Percentiles rank a stretch among this genome's conserved stretches.
Conservation (phyloP, 352 stramenopile species). For the Pythium myriotylum region DNA sequence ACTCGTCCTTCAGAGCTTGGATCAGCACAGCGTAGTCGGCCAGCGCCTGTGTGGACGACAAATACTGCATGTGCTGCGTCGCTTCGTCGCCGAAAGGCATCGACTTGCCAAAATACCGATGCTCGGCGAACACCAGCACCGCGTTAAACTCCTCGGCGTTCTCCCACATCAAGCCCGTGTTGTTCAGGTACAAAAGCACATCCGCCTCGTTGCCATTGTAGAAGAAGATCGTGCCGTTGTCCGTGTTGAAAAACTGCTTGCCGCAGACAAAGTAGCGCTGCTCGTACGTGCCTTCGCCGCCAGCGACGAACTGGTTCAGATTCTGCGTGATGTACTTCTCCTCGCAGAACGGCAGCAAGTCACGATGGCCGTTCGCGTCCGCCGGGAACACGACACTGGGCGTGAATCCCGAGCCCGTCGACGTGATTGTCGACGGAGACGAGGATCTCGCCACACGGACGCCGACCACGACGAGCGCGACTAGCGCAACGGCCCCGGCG, state of each 20-base stretch:
- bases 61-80: conserved; percentile 65
- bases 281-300: conserved; percentile 58
- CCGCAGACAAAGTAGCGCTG: conserved; percentile 92
- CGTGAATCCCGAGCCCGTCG: conserved; percentile 14
- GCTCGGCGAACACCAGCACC: conserved; percentile 74
- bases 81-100: conserved; percentile 55
- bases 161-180: conserved; percentile 77
- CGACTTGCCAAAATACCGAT: conserved; percentile 81
- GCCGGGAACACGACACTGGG: conserved; percentile 25
- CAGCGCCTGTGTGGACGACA: conserved; percentile 83
- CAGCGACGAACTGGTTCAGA: conserved; percentile 74
- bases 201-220: conserved; percentile 93
- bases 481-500: too few species aligned
- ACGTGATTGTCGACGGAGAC: not conserved
- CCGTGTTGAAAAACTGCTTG: conserved; percentile 44
- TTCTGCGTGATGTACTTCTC: conserved; percentile 75
- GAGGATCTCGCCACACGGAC: conserved; percentile 12
- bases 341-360: conserved; percentile 62
- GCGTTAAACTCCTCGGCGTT: conserved; percentile 64
- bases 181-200: conserved; percentile 65
- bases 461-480: conserved; percentile 4
- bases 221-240: conserved; percentile 90
- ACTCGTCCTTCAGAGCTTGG: conserved; percentile 41
- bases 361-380: conserved; percentile 39
- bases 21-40: conserved; percentile 74